phyloP scores from a whole-genome alignment of 1,284 basidiomycete species.

The Abortiporus biennis region DNA sequence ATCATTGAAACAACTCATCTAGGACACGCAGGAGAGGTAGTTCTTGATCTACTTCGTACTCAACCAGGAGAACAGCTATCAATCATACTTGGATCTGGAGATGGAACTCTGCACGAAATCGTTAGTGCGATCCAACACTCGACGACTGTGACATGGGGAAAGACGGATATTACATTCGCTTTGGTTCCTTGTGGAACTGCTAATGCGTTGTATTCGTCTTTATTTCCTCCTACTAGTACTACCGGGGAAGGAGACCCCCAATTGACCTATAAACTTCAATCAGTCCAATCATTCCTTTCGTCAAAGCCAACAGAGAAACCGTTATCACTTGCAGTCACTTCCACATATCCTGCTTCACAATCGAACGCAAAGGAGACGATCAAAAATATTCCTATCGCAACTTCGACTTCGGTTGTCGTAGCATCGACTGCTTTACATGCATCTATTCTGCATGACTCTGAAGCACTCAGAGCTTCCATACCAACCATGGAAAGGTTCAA shows the following conservation, averaged over 20 bases:
- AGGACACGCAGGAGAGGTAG: slow-evolving; percentile 55
- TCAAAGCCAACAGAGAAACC: slow-evolving; percentile 31
- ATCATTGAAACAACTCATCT: slow-evolving; percentile 44
- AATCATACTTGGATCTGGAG: slow-evolving; percentile 74
- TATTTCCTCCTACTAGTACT: slow-evolving; percentile 38
- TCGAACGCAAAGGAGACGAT: slow-evolving; percentile 30
- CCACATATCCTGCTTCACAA: slow-evolving; percentile 45
- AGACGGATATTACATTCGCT: slow-evolving; percentile 32
- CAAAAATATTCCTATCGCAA: slow-evolving; percentile 11
- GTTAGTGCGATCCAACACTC: slow-evolving; percentile 50
- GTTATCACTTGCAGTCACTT: slow-evolving; percentile 40
- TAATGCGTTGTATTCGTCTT: slow-evolving; percentile 80
- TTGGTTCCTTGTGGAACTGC: slow-evolving; percentile 87
- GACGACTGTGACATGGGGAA: too few relatives aligned
- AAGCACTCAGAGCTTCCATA: slow-evolving; percentile 59
- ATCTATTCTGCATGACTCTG: slow-evolving; percentile 77
- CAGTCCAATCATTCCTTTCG: slow-evolving; percentile 46
- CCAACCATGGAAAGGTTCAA: slow-evolving; percentile 86
- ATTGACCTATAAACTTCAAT: neutral
- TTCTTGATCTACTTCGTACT: slow-evolving; percentile 34
- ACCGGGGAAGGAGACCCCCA: slow-evolving; percentile 2
- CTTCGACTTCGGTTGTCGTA: slow-evolving; percentile 53
- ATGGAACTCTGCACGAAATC: slow-evolving; percentile 88
- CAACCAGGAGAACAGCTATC: slow-evolving; percentile 25
- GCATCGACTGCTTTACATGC: slow-evolving; percentile 86